These are phyloP conservation scores for Metarhizium anisopliae DNA, from an alignment of 2,329 filamentous ascomycete genomes.

Conservation along the genomic window DNA sequence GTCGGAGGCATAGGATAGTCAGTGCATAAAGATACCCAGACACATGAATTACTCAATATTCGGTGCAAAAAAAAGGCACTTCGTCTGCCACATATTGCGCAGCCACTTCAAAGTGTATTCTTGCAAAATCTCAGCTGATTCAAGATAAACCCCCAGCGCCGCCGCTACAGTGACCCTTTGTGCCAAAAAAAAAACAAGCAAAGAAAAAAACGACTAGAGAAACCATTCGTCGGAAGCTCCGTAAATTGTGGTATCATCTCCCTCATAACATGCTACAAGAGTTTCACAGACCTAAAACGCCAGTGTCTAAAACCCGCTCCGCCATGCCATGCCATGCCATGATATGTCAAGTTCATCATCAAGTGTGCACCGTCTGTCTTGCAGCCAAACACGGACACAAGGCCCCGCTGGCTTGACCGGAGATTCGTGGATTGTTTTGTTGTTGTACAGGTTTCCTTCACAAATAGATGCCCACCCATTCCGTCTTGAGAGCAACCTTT, in stretches of 20 bases:
- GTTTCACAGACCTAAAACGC: not conserved
- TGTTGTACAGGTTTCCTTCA: conserved; percentile 14
- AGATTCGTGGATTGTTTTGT: not conserved
- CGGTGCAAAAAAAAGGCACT: not conserved
- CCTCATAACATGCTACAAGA: not conserved
- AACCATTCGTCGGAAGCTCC: not conserved
- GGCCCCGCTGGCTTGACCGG: not conserved
- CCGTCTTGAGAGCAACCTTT: conserved; percentile 43
- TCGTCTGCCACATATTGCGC: not conserved
- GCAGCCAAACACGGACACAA: not conserved
- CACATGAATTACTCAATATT: not conserved
- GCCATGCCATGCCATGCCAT: not conserved
- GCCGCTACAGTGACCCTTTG: not conserved
- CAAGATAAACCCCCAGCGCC: not conserved
- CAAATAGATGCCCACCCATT: conserved; percentile 55
- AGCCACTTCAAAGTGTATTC: not conserved
- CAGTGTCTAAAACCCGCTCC: not conserved
- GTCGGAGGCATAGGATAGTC: not conserved
- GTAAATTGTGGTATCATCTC: not conserved
- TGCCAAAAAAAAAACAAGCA: not conserved
- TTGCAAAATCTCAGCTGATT: not conserved
- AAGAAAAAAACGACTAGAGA: not conserved
- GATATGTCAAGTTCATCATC: not conserved
- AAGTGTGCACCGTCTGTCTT: not conserved
- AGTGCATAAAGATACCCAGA: not conserved